These are phyloP conservation scores for Aspergillus chevalieri DNA, from an alignment of 2,329 filamentous ascomycete genomes.

Conservation along the genomic window DNA sequence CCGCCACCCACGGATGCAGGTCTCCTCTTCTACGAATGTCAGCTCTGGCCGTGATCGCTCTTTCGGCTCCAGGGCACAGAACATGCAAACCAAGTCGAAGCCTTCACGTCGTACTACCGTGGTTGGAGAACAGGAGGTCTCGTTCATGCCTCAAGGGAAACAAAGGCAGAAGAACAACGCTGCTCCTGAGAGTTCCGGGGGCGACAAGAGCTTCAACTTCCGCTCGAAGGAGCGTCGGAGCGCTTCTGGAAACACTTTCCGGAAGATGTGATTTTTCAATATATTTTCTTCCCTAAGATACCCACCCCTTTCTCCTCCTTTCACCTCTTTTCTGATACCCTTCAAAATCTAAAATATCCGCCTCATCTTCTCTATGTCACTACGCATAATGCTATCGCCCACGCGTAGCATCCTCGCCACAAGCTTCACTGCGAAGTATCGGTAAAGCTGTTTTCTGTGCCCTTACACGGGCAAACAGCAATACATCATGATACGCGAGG, in stretches of 20 bases:
- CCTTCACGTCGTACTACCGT: slow-evolving; percentile 28
- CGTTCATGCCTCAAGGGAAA: slow-evolving; percentile 52
- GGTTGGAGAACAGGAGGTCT: slow-evolving; percentile 51
- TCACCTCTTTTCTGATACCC: background rate
- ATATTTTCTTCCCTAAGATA: background rate
- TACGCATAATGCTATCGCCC: too few relatives aligned
- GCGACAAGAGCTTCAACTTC: slow-evolving; percentile 16
- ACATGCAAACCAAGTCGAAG: slow-evolving; percentile 32
- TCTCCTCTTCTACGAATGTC: slow-evolving; percentile 48
- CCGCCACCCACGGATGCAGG: slow-evolving; percentile 49
- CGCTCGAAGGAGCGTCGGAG: slow-evolving; percentile 41
- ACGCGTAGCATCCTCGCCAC: too few relatives aligned
- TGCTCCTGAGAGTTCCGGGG: slow-evolving; percentile 9
- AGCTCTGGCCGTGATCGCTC: slow-evolving; percentile 47
- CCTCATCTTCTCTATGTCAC: too few relatives aligned
- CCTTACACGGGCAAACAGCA: too few relatives aligned
- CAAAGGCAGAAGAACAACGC: slow-evolving; percentile 23
- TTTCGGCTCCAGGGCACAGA: slow-evolving; percentile 52
- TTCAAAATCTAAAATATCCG: background rate
- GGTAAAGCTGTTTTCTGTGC: too few relatives aligned
- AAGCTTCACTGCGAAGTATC: too few relatives aligned
- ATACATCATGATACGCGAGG: too few relatives aligned
- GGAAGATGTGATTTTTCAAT: slow-evolving; percentile 33
- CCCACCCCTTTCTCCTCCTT: background rate
- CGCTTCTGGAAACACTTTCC: slow-evolving; percentile 45